Percentiles rank a stretch among this genome's conserved stretches.
These are phyloP conservation scores for Fulvia fulva DNA, from an alignment of 2,329 filamentous ascomycete species.

Conservation along the genomic window DNA sequence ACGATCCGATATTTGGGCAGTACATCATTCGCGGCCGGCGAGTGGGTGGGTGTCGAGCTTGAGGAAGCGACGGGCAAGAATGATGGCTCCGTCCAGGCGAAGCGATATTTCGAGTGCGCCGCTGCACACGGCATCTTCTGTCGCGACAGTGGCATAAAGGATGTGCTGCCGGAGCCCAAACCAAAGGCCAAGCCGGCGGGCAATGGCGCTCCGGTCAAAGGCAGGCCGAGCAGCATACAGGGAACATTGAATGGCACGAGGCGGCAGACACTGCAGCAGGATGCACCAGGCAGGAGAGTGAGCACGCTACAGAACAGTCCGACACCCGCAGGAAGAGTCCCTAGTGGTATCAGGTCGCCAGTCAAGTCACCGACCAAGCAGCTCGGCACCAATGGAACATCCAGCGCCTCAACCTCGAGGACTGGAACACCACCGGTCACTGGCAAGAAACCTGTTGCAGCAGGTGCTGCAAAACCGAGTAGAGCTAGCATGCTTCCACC, in stretches of 20 bases:
- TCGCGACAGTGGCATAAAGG: conserved; percentile 63
- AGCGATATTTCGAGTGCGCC: conserved; percentile 81
- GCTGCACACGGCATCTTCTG: conserved; percentile 78
- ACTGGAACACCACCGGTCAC: conserved; percentile 62
- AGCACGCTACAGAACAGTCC: conserved; percentile 63
- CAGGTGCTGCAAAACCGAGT: conserved; percentile 33
- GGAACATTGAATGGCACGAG: conserved; percentile 24
- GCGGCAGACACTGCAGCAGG: conserved; percentile 25
- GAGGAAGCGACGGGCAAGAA: conserved; percentile 83
- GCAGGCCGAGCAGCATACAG: conserved; percentile 41
- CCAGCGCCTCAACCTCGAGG: conserved; percentile 58
- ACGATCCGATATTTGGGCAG: conserved; percentile 76
- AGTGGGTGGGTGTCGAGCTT: conserved; percentile 88
- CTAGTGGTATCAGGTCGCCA: conserved; percentile 62
- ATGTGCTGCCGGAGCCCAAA: conserved; percentile 36
- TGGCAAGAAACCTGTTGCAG: conserved; percentile 28
- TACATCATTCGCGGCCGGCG: conserved; percentile 74
- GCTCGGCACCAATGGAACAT: conserved; percentile 47
- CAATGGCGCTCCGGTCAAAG: conserved; percentile 33
- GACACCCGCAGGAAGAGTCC: conserved; percentile 59
- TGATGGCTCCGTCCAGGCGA: conserved; percentile 83
- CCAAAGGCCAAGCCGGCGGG: conserved; percentile 22
- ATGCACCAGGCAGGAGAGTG: conserved; percentile 23
- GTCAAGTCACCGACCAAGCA: conserved; percentile 79
- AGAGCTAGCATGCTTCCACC: conserved; percentile 53